Evolutionary conservation across 257 asterid genomes (phyloP), one percentile per base, ranked within the genome.

Genomic region (Pogostemon cablin): DNA sequence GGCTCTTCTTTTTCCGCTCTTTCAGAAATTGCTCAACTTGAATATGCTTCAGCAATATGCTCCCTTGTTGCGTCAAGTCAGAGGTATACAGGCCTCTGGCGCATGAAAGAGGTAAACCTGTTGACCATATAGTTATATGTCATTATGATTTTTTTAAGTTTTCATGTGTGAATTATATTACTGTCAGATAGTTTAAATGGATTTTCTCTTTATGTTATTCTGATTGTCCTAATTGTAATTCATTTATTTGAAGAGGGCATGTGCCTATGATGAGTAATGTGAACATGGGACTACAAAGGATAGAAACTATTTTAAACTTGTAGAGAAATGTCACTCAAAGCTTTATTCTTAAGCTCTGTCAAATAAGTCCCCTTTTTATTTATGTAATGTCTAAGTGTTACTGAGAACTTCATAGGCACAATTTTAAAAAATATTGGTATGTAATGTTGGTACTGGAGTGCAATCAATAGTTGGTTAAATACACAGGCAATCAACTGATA

Each of bases 81-180:
- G 84, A 86, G 96, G 80, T 77, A 72, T 80, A 77, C 82, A 67
- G 98, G 98, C 56, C 86, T 92, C 52, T 89, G 98, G 98, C 92
- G 96, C 74, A 87, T 92, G 80, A 83, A 87, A 73, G 96, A 92
- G 93, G 96, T 91, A 86, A 64, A 56, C 44, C 63, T 75, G 15
- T 44, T 11, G 43, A 48, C 8, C 7, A 34, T 65, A 20, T 4
- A 54, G 48, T 48, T 54, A 64, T 35, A 42, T 38, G 54, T 72
- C 47, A 15, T 20, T 59, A 25, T 25, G 46, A 38, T 53, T 1
- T 60, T 58, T 39, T 62, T 11, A 5, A 44, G 58, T 43, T 20
- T 68, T 60, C 35, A 60, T 41, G 69, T 17, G 9, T 58, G 15
- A 10, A n/a, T 12, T 44, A 20, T 63, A 9, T 34, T 66, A 25